Evolutionary conservation across 345 rosid genomes (phyloP), one percentile per base, ranked within the genome.

Genomic region (Kernera saxatilis): DNA sequence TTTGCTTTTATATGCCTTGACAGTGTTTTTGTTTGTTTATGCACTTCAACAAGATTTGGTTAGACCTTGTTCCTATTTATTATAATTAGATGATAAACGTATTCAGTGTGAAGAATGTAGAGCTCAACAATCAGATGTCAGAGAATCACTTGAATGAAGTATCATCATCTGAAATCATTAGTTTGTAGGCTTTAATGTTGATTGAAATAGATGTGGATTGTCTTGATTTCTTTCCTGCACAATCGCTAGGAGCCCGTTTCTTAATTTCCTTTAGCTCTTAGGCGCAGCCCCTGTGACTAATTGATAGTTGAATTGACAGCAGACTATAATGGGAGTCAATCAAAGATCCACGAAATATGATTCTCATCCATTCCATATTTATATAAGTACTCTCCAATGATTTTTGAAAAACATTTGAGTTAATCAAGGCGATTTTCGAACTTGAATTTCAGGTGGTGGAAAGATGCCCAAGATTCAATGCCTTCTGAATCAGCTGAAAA

Each of bases 381-480:
- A 11, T 48, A 43, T 35, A 36, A 41, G 19, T 56, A 10, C 33
- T 56, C 60, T 48, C 25, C 26, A 29, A 0, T 45, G 22, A 4
- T 64, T 6, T 27, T 11, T 19, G n/a, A 1, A 29, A 41, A 72
- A 33, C 50, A 8, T 35, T 56, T 56, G 23, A 40, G 58, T 69
- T 22, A 71, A 61, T 37, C 56, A 18, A 53, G 3, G 39, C 26
- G 2, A 17, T 58, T 5, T 51, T 51, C 5, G 21, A 57, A 39
- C 32, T 67, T 55, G 39, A n/a, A 58, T 73, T 66, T 70, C 69
- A 94, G 99, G 87, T 92, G 99, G 99, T 92, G 97, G 99, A 90
- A 81, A 73, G 97, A 86, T 76, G 92, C 97, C 2, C 84, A 81
- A 30, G 89, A 77, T 71, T 81, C 88, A 54, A 17, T 59, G 68